phyloP scores from a whole-genome alignment of 257 asterid species.

The Datura wrightii region DNA sequence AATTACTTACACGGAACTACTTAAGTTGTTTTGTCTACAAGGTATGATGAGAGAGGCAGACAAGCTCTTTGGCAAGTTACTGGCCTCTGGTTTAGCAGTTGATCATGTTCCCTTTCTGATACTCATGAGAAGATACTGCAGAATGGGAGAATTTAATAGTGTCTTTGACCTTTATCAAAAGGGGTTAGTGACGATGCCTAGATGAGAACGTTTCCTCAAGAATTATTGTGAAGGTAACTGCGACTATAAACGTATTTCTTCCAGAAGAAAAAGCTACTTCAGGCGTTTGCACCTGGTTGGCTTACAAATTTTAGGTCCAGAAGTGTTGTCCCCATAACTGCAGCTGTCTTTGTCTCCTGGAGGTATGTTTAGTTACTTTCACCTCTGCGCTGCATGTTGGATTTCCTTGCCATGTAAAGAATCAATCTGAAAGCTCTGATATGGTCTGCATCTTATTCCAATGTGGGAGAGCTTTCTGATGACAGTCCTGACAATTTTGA shows the following conservation, averaged over 20 bases:
- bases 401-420: slow-evolving; percentile 88
- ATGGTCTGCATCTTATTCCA: slow-evolving; percentile 37
- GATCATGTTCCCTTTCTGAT: slow-evolving; percentile 82
- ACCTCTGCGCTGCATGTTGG: slow-evolving; percentile 51
- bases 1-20: slow-evolving; percentile 70
- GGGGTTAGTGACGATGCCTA: slow-evolving; percentile 56
- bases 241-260: neutral
- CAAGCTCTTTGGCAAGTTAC: slow-evolving; percentile 54
- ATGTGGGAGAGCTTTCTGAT: slow-evolving; percentile 90
- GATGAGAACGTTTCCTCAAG: slow-evolving; percentile 32
- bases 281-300: neutral
- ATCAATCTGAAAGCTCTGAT: slow-evolving; percentile 28
- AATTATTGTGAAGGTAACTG: neutral
- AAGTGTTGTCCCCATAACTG: neutral
- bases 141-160: slow-evolving; percentile 70
- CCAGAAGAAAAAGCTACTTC: neutral
- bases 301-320: slow-evolving; percentile 7
- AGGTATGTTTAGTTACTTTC: neutral
- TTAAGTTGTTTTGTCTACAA: slow-evolving; percentile 62
- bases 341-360: neutral
- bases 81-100: slow-evolving; percentile 49
- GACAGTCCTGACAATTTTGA: slow-evolving; percentile 86
- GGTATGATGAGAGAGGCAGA: slow-evolving; percentile 69
- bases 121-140: slow-evolving; percentile 84
- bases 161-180: slow-evolving; percentile 63